phyloP scores from a whole-genome alignment of 345 rosid species.

The Kandelia obovata region DNA sequence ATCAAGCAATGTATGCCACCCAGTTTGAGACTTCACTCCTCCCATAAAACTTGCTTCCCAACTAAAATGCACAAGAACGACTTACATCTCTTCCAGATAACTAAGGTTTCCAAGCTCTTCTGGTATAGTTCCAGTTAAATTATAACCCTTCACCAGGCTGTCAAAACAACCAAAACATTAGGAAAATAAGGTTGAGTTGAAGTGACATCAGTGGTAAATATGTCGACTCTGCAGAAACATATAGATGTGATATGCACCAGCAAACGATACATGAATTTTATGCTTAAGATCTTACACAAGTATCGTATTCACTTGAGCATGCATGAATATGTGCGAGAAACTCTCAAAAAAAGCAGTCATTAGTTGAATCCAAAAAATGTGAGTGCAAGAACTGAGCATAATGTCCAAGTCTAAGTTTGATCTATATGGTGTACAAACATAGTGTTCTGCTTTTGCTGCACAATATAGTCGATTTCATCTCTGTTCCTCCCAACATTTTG shows the following conservation, averaged over 20 bases:
- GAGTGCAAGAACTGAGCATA: too few relatives aligned
- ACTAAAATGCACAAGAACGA: not conserved
- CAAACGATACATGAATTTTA: not conserved
- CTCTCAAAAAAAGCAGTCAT: too few relatives aligned
- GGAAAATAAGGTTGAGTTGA: not conserved
- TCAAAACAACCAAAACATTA: constrained; percentile 5
- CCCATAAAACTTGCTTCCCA: not conserved
- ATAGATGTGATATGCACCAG: not conserved
- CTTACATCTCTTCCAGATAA: constrained; percentile 53
- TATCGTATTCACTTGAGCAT: too few relatives aligned
- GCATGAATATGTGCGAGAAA: too few relatives aligned
- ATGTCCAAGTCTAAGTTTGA: too few relatives aligned
- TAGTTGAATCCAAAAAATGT: too few relatives aligned
- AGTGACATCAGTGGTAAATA: not conserved
- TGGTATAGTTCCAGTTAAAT: constrained; percentile 62
- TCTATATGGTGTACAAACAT: too few relatives aligned
- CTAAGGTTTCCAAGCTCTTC: constrained; percentile 61
- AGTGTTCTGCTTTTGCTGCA: too few relatives aligned
- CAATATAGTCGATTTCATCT: too few relatives aligned
- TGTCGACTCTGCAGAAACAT: not conserved
- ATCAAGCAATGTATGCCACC: not conserved
- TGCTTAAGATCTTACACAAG: too few relatives aligned
- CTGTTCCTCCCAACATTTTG: too few relatives aligned
- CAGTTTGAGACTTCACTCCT: not conserved
- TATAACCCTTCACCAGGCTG: constrained; percentile 55